Base-by-base conservation (phyloP, 208 protist species). In the Acanthamoeba castellanii region DNA sequence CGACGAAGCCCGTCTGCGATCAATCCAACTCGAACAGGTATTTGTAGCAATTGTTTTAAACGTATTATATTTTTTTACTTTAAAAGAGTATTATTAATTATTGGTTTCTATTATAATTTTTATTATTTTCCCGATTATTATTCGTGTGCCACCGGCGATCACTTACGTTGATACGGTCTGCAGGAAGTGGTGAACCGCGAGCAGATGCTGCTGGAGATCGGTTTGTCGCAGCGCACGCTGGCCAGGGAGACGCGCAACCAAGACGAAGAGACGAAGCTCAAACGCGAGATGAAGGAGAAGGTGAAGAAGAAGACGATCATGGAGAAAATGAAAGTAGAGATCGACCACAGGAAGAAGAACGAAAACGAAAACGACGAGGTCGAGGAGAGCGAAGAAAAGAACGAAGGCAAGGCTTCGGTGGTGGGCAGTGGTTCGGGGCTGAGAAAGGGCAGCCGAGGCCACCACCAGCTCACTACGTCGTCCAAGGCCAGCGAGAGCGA, bases 151-250 rank as follows among this genome's bases (percentile, higher is more conserved):
- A 70, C 8, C 3, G 7, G 4, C 3, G n/a, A n/a, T n/a, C n/a
- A 4, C 37, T 42, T 42, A 42, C 37, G 1, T 42, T 42, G 37
- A 4, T 42, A 3, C 37, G 61, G 25, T 27, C 14, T 22, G 30
- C 70, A 81, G 70, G 70, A 81, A 81, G 70, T 81, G 16, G 70
- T 81, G 34, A 81, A 81, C 18, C 70, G 70, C 30, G 70, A 81
- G 32, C 70, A 81, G n/a, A 81, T 81, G 70, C 70, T 81, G 30
- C 34, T 81, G 30, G 70, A 81, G 70, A 81, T 81, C 70, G 70
- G 70, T 1, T n/a, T 81, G 16, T 50, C 34, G 16, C 16, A 81
- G 37, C 70, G 70, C 37, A 81, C 70, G 30, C 70, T 81, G 30
- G 70, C 70, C 25, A 32, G 70, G 4, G 70, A 81, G 70, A 81